Percentiles rank a stretch among this genome's conserved stretches.
Evolutionary conservation across 192 early-diverging fungal species (phyloP).

Genomic region (Coemansia asiatica): DNA sequence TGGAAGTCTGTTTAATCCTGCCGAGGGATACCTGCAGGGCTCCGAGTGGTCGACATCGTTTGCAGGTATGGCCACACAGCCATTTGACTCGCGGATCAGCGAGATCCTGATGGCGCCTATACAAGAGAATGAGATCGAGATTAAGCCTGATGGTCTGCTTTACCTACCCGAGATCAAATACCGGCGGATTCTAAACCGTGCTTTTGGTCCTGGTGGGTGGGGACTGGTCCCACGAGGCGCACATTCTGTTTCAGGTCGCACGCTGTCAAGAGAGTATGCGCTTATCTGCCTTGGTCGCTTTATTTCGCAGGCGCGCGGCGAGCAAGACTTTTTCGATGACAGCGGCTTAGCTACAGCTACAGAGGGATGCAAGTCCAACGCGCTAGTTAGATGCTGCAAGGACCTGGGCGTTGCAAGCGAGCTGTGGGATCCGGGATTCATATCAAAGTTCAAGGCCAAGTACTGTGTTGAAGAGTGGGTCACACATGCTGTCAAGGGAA

Average conservation of each 20-base stretch:
- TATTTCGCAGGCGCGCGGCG: slow-evolving; percentile 90
- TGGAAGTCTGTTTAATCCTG: slow-evolving; percentile 37
- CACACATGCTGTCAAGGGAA: slow-evolving; percentile 70
- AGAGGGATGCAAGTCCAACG: slow-evolving; percentile 89
- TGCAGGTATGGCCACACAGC: slow-evolving; percentile 69
- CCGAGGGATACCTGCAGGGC: slow-evolving; percentile 45
- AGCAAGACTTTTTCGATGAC: slow-evolving; percentile 86
- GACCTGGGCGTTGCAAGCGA: slow-evolving; percentile 90
- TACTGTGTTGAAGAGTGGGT: slow-evolving; percentile 77
- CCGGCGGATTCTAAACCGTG: slow-evolving; percentile 89
- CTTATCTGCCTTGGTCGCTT: slow-evolving; percentile 85
- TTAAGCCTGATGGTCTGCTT: slow-evolving; percentile 92
- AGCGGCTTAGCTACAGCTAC: slow-evolving; percentile 76
- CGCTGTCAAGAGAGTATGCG: slow-evolving; percentile 89
- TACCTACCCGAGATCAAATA: slow-evolving; percentile 98
- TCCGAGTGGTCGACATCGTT: slow-evolving; percentile 70
- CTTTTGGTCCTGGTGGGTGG: slow-evolving; percentile 94
- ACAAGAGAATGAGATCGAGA: slow-evolving; percentile 80
- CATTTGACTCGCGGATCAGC: slow-evolving; percentile 70
- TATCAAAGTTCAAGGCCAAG: slow-evolving; percentile 80
- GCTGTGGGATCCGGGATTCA: slow-evolving; percentile 90
- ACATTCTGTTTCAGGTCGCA: slow-evolving; percentile 76
- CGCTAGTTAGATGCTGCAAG: slow-evolving; percentile 95
- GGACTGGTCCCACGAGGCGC: slow-evolving; percentile 86
- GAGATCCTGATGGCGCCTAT: slow-evolving; percentile 74